Conservation (phyloP, 2,329 filamentous ascomycete genomes). For the Exophiala sp. region DNA sequence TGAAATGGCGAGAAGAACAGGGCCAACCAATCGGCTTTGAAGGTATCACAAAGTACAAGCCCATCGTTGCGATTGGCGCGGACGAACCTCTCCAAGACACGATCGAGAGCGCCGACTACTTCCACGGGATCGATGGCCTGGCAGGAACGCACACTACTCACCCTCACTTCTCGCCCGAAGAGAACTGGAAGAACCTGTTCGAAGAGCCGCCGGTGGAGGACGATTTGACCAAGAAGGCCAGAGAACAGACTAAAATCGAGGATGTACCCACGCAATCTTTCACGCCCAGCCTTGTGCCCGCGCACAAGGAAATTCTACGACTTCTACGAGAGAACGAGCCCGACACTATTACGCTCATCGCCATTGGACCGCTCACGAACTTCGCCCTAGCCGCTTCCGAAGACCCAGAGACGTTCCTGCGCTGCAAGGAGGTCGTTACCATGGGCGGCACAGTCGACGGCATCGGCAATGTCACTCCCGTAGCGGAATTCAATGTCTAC, state of each 20-base stretch:
- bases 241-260: conserved; percentile 25
- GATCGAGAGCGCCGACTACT: conserved; percentile 76
- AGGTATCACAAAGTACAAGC: conserved; percentile 67
- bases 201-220: conserved; percentile 41
- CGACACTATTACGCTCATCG: conserved; percentile 84
- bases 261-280: conserved; percentile 57
- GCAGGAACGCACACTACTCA: conserved; percentile 68
- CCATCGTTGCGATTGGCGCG: conserved; percentile 81
- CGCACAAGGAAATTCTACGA: conserved; percentile 85
- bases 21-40: conserved; percentile 69
- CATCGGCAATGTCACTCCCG: conserved; percentile 77
- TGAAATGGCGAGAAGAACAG: conserved; percentile 71
- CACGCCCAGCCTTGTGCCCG: conserved; percentile 66
- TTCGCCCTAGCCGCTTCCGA: conserved; percentile 81
- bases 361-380: conserved; percentile 90
- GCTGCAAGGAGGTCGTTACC: conserved; percentile 84
- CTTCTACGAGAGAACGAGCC: conserved; percentile 76
- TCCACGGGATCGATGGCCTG: conserved; percentile 75
- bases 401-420: conserved; percentile 84
- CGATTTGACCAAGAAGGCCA: conserved; percentile 48
- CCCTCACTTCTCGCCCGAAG: conserved; percentile 69
- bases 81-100: conserved; percentile 82
- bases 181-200: conserved; percentile 71
- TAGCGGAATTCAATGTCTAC: conserved; percentile 93
- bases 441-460: conserved; percentile 87